These are phyloP conservation scores for Neovahlkampfia damariscottae DNA, from an alignment of 78 protist species.

Conservation along the genomic window DNA sequence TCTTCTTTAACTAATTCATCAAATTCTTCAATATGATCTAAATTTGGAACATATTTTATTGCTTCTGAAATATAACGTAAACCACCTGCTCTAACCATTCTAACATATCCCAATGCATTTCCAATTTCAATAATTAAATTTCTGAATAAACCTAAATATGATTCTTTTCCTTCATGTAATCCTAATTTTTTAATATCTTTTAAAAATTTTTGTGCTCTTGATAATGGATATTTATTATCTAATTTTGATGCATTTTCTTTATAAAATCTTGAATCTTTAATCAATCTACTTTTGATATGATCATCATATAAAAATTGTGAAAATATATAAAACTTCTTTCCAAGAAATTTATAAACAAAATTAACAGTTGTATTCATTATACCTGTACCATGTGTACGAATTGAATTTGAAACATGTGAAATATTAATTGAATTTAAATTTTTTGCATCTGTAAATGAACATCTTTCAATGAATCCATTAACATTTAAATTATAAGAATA, in stretches of 20 bases:
- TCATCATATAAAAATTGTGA: conserved; percentile 92
- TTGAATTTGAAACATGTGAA: conserved; percentile 80
- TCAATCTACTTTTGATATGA: conserved; percentile 69
- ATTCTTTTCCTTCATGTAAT: conserved; percentile 19
- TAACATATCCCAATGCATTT: conserved; percentile 89
- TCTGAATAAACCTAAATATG: conserved; percentile 82
- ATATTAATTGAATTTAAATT: conserved; percentile 75
- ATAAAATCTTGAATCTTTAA: conserved; percentile 38
- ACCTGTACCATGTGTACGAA: conserved; percentile 95
- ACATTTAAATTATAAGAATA: conserved; percentile 86
- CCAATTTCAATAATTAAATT: conserved; percentile 80
- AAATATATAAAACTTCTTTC: conserved; percentile 50
- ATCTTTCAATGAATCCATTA: conserved; percentile 76
- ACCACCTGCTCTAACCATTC: conserved; percentile 85
- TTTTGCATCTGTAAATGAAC: conserved; percentile 36
- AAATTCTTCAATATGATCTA: conserved; percentile 58
- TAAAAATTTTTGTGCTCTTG: conserved; percentile 56
- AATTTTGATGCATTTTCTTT: conserved; percentile 35
- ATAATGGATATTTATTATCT: conserved; percentile 51
- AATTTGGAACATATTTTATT: conserved; percentile 62
- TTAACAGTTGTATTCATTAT: conserved; percentile 94
- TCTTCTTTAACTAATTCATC: conserved; percentile 37
- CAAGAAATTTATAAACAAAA: conserved; percentile 67
- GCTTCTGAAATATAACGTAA: conserved; percentile 45
- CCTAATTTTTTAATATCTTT: conserved; percentile 74